A percentile compares a stretch with the other conserved stretches of the same genome.
Evolutionary conservation across 2,329 filamentous ascomycete genomes (phyloP).

Genomic region (Neobulgaria alba): DNA sequence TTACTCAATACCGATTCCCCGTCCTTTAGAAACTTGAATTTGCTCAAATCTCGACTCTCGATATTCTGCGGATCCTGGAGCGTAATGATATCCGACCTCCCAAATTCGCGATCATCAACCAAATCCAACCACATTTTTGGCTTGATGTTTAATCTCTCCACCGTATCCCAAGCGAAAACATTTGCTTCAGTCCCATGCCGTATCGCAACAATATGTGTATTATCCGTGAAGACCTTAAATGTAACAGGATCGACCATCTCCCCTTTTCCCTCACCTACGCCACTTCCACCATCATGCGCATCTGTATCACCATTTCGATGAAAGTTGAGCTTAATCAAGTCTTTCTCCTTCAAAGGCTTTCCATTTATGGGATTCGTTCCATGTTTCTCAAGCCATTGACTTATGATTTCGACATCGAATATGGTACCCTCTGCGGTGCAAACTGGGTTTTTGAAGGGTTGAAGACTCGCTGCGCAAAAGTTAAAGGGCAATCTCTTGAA

Average conservation of each 20-base stretch:
- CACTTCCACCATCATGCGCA: constrained; percentile 35
- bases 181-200: constrained; percentile 76
- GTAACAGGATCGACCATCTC: constrained; percentile 95
- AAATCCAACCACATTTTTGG: constrained; percentile 92
- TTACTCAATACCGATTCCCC: constrained; percentile 62
- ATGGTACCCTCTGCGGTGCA: constrained; percentile 82
- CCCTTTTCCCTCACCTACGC: constrained; percentile 49
- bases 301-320: constrained; percentile 73
- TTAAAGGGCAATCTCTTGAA: constrained; percentile 95
- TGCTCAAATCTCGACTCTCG: constrained; percentile 69
- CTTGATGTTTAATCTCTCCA: constrained; percentile 93
- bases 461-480: constrained; percentile 91
- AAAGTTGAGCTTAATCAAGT: constrained; percentile 87
- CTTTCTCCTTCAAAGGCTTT: constrained; percentile 65
- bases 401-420: constrained; percentile 91
- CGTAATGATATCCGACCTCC: constrained; percentile 86
- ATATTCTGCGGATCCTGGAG: constrained; percentile 93
- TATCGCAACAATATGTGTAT: constrained; percentile 91
- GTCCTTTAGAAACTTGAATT: constrained; percentile 84
- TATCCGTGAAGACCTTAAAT: constrained; percentile 95
- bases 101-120: constrained; percentile 78
- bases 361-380: constrained; percentile 87
- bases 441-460: constrained; percentile 90
- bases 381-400: constrained; percentile 90
- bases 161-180: constrained; percentile 92